These are phyloP conservation scores for Monosporozyma siamensis DNA, from an alignment of 805 yeast genomes.

Conservation along the genomic window DNA sequence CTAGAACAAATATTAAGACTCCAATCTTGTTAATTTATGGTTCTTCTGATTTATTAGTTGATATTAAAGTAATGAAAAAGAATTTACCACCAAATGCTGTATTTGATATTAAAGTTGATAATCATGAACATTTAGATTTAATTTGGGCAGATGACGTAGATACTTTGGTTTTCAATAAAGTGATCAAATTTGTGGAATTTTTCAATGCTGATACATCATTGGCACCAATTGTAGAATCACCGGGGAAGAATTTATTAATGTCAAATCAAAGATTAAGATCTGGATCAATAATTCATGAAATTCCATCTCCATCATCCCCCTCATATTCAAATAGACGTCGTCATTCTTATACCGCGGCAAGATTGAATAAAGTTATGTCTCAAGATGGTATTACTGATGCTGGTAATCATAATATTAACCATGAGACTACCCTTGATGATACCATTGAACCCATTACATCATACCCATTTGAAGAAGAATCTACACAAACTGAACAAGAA, in stretches of 20 bases:
- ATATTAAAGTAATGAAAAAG: slow-evolving; percentile 60
- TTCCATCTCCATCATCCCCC: neutral
- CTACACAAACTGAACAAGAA: neutral
- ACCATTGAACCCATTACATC: too few relatives aligned
- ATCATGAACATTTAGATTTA: slow-evolving; percentile 86
- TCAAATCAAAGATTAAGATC: neutral
- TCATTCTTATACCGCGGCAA: neutral
- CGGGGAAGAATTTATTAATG: too few relatives aligned
- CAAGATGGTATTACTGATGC: too few relatives aligned
- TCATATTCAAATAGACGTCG: neutral
- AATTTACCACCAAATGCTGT: slow-evolving; percentile 52
- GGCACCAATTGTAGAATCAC: too few relatives aligned
- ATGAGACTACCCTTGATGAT: too few relatives aligned
- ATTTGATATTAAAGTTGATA: slow-evolving; percentile 45
- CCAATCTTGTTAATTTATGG: slow-evolving; percentile 82
- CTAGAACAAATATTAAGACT: slow-evolving; percentile 50
- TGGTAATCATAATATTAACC: neutral
- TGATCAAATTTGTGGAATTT: slow-evolving; percentile 31
- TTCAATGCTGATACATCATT: too few relatives aligned
- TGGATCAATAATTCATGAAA: neutral
- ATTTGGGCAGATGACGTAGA: slow-evolving; percentile 75
- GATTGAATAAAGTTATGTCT: neutral
- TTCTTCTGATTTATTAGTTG: slow-evolving; percentile 71
- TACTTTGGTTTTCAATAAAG: slow-evolving; percentile 35
- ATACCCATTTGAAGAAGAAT: too few relatives aligned